phyloP scores from a whole-genome alignment of 164 flowering plant genomes.

The Brasenia schreberi region DNA sequence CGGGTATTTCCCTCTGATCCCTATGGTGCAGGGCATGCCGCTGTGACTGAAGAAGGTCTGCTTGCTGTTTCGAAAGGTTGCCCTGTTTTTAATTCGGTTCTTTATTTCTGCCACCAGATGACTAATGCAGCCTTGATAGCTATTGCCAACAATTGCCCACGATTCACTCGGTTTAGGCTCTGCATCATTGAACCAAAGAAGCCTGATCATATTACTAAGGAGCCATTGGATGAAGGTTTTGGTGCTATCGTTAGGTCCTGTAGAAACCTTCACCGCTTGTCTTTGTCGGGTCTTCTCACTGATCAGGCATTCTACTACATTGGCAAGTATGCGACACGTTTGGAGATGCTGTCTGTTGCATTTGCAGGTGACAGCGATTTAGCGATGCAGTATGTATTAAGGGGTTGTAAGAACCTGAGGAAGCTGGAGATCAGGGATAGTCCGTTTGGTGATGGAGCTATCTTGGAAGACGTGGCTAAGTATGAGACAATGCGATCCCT shows the following conservation, averaged over 20 bases:
- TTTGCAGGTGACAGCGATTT: slow-evolving; percentile 80
- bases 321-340: slow-evolving; percentile 78
- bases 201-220: slow-evolving; percentile 55
- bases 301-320: slow-evolving; percentile 77
- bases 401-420: slow-evolving; percentile 74
- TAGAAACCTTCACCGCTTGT: slow-evolving; percentile 57
- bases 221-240: slow-evolving; percentile 86
- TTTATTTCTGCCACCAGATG: slow-evolving; percentile 83
- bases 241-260: slow-evolving; percentile 81
- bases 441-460: slow-evolving; percentile 72
- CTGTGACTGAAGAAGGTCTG: slow-evolving; percentile 67
- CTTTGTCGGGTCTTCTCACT: slow-evolving; percentile 62
- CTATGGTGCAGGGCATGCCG: slow-evolving; percentile 26
- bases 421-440: slow-evolving; percentile 83
- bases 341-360: slow-evolving; percentile 87
- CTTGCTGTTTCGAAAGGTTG: slow-evolving; percentile 67
- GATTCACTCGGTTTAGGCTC: slow-evolving; percentile 57
- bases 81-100: slow-evolving; percentile 60
- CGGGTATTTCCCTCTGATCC: slow-evolving; percentile 76
- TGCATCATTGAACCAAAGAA: slow-evolving; percentile 53
- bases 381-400: slow-evolving; percentile 73
- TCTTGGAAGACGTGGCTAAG: slow-evolving; percentile 68
- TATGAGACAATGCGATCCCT: slow-evolving; percentile 99
- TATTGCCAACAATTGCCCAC: slow-evolving; percentile 69
- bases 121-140: slow-evolving; percentile 79